Evolutionary conservation across 1,284 basidiomycete genomes (phyloP), one percentile per base, ranked within the genome.

Genomic region (Irpex rosettiformis): DNA sequence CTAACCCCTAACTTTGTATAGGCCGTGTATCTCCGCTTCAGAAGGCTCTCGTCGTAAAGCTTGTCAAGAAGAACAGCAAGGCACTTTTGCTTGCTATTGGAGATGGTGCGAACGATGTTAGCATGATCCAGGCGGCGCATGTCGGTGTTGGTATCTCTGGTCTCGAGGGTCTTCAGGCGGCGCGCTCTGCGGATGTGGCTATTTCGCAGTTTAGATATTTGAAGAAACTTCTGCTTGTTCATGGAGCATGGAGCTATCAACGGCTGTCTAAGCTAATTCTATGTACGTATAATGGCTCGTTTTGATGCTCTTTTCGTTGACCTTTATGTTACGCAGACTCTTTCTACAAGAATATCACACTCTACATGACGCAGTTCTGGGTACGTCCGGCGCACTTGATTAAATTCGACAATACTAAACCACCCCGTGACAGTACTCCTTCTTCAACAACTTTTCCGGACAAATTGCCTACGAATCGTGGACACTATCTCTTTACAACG

Each of bases 321-420:
- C 37, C 64, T 42, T 10, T 18, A 10, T 11, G 22, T 5, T 49
- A 49, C 25, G 10, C 65, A 94, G 93, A 89, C 74, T 96, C 93
- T 0, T 96, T 96, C 77, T 95, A 95, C 79, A 96, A 96, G 77
- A 99, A 99, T 73, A 98, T 98, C 62, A 91, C 92, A 45, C 81
- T 99, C 21, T 98, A 98, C 73, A 93, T 98, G 89, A 98, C 95
- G 45, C 91, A 96, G 63, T 98, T 98, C 73, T 98, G 95, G 93
- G 93, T 93, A 74, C 49, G 84, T 74, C 25, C 22, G 6, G 11
- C 11, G 11, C n/a, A 21, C 52, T 48, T 21, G 4, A 47, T 45
- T 48, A 45, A 51, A 47, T 6, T 52, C 13, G 13, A 62, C 28
- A 22, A 43, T 48, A 24, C 54, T 64, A 2, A 59, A 16, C 3